These are phyloP conservation scores for Xylaria sp. DNA, from an alignment of 2,329 filamentous ascomycete genomes.

Conservation along the genomic window DNA sequence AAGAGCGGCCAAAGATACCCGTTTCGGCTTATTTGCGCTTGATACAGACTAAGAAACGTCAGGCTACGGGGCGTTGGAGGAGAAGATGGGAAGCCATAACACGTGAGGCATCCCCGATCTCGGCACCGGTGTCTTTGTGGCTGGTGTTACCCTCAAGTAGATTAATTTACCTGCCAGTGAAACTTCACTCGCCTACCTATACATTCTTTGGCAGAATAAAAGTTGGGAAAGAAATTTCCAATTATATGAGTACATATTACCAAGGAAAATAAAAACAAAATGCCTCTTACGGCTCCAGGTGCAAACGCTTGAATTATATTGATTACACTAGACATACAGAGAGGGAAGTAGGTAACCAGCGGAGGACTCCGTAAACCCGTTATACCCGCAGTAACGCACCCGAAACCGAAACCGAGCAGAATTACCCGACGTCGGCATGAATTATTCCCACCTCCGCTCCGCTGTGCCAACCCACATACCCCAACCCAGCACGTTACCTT, in stretches of 20 bases:
- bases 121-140: slow-evolving; percentile 31
- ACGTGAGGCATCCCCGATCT: slow-evolving; percentile 23
- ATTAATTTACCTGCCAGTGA: background rate
- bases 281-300: background rate
- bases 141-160: background rate
- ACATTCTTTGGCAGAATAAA: background rate
- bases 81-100: slow-evolving; percentile 11
- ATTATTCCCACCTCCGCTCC: background rate
- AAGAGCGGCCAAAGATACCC: slow-evolving; percentile 33
- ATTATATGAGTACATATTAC: background rate
- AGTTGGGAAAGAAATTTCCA: background rate
- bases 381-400: slow-evolving; percentile 9
- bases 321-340: background rate
- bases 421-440: slow-evolving; percentile 21
- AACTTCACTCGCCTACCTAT: background rate
- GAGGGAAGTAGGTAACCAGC: background rate
- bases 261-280: background rate
- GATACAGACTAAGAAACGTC: slow-evolving; percentile 12
- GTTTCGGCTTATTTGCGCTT: slow-evolving; percentile 36
- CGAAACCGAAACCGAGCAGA: background rate
- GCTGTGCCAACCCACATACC: slow-evolving; percentile 51
- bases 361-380: slow-evolving; percentile 21
- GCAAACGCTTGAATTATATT: background rate
- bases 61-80: slow-evolving; percentile 7
- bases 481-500: slow-evolving; percentile 62